phyloP scores from a whole-genome alignment of 1,284 basidiomycete genomes.

The Boletus semigastroideus region DNA sequence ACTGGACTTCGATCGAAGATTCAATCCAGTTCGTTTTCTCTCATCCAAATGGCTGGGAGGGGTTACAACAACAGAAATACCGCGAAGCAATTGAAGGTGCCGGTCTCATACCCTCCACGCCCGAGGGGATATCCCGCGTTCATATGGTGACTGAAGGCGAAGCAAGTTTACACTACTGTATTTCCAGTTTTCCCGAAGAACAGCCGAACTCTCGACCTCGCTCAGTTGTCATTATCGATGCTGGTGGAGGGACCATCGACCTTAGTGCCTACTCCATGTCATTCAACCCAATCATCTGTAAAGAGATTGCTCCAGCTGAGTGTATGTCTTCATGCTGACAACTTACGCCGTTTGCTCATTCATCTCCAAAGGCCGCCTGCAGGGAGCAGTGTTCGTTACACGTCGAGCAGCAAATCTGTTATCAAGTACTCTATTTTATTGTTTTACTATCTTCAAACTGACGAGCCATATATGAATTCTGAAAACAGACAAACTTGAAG shows the following conservation, averaged over 20 bases:
- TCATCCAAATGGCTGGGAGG: slow-evolving; percentile 30
- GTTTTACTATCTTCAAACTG: background rate
- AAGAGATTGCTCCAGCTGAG: background rate
- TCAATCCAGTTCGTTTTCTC: slow-evolving; percentile 27
- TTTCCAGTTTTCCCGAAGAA: slow-evolving; percentile 21
- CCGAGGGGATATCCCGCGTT: slow-evolving; percentile 31
- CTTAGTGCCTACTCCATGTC: slow-evolving; percentile 42
- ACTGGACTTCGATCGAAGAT: slow-evolving; percentile 30
- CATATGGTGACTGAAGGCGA: background rate
- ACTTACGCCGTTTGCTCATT: background rate
- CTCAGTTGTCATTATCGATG: background rate
- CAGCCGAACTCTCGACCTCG: background rate
- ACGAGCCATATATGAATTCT: background rate
- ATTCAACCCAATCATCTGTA: slow-evolving; percentile 4
- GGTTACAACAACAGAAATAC: background rate
- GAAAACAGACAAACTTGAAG: slow-evolving; percentile 1
- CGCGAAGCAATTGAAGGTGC: slow-evolving; percentile 8
- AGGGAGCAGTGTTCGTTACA: background rate
- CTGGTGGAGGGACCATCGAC: slow-evolving; percentile 38
- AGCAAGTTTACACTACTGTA: slow-evolving; percentile 29
- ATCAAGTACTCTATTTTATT: background rate
- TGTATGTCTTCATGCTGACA: slow-evolving; percentile 26
- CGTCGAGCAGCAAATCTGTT: background rate
- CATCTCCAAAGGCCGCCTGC: background rate
- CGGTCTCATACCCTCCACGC: slow-evolving; percentile 20